Conservation (phyloP, 1,284 basidiomycete genomes). For the Pterula multifida region DNA sequence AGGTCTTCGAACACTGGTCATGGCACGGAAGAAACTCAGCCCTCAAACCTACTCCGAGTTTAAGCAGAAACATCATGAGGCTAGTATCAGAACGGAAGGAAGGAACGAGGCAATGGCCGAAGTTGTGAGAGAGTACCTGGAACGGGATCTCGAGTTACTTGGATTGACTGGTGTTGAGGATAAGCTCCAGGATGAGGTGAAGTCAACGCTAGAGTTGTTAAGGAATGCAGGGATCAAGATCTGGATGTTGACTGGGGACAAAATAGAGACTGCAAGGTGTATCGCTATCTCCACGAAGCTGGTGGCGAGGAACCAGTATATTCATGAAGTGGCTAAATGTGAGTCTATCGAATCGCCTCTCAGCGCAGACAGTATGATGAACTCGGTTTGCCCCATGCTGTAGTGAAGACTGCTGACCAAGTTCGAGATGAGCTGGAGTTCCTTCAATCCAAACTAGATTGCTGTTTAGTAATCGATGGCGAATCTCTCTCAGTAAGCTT, state of each 20-base stretch:
- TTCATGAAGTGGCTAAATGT: slow-evolving; percentile 94
- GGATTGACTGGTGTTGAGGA: slow-evolving; percentile 98
- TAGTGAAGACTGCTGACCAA: slow-evolving; percentile 77
- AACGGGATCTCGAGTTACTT: slow-evolving; percentile 83
- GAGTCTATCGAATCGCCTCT: slow-evolving; percentile 23
- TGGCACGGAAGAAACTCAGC: slow-evolving; percentile 74
- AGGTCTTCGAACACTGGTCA: slow-evolving; percentile 87
- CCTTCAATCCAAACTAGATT: slow-evolving; percentile 88
- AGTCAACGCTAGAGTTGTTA: slow-evolving; percentile 84
- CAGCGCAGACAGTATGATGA: not conserved
- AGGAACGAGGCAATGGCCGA: slow-evolving; percentile 71
- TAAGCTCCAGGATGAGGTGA: slow-evolving; percentile 96
- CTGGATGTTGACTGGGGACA: slow-evolving; percentile 99
- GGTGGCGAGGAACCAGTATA: slow-evolving; percentile 93
- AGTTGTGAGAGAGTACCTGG: slow-evolving; percentile 71
- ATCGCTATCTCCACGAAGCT: slow-evolving; percentile 97
- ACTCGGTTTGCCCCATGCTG: not conserved
- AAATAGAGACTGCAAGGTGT: slow-evolving; percentile 97
- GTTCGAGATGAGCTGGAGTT: slow-evolving; percentile 90
- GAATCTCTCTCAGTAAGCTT: slow-evolving; percentile 64
- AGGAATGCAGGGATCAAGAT: slow-evolving; percentile 97
- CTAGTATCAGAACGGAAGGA: slow-evolving; percentile 68
- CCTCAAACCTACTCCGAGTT: slow-evolving; percentile 66
- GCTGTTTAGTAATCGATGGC: slow-evolving; percentile 98
- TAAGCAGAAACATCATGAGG: slow-evolving; percentile 64